phyloP scores from a whole-genome alignment of 768 basidiomycete species.

The Nidularia sp. region DNA sequence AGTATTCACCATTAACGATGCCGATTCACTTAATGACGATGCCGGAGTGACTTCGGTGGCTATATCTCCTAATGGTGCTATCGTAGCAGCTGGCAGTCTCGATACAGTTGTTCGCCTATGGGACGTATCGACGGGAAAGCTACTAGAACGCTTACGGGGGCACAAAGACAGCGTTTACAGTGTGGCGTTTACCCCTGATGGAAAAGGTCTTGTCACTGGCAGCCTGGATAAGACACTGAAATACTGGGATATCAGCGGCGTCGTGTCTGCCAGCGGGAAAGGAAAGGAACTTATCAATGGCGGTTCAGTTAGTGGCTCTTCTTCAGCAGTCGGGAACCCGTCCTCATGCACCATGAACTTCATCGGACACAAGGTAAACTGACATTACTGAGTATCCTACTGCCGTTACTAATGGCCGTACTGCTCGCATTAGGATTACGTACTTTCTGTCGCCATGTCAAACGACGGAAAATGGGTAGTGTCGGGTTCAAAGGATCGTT shows the following conservation, averaged over 20 bases:
- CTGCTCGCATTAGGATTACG: constrained; percentile 18
- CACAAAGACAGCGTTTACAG: constrained; percentile 86
- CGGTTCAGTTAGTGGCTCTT: constrained; percentile 22
- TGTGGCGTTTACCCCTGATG: constrained; percentile 91
- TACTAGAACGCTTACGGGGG: constrained; percentile 74
- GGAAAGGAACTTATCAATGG: constrained; percentile 20
- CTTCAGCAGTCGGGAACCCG: constrained; percentile 49
- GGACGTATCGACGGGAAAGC: constrained; percentile 62
- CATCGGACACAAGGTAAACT: constrained; percentile 74
- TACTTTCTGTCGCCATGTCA: constrained; percentile 43
- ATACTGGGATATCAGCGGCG: constrained; percentile 78
- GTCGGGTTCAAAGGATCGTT: constrained; percentile 83
- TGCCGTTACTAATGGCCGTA: neutral
- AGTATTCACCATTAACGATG: constrained; percentile 46
- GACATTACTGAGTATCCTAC: neutral
- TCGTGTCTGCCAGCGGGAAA: neutral
- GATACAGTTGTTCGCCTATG: constrained; percentile 80
- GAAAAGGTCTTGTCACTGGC: constrained; percentile 85
- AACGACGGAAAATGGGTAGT: constrained; percentile 87
- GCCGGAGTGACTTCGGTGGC: constrained; percentile 78
- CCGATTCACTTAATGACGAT: constrained; percentile 41
- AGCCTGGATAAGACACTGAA: constrained; percentile 88
- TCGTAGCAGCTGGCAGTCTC: constrained; percentile 65
- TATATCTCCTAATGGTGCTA: constrained; percentile 69
- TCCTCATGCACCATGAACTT: constrained; percentile 62